These are phyloP conservation scores for Castanea sativa DNA, from an alignment of 306 rosid species.

Conservation along the genomic window DNA sequence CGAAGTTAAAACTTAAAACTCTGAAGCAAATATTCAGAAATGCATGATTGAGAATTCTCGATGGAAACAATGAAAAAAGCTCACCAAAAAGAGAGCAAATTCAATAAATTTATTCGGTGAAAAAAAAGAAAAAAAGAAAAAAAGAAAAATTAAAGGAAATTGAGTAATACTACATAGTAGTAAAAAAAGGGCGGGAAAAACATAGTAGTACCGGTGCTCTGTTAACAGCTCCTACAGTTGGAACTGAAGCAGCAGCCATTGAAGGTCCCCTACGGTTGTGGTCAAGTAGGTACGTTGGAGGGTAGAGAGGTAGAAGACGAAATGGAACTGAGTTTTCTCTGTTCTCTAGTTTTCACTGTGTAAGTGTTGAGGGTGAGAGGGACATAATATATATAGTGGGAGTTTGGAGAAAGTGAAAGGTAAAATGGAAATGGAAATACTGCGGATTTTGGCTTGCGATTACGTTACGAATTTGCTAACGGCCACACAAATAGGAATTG, in stretches of 20 bases:
- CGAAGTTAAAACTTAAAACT: background rate
- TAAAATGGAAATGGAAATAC: background rate
- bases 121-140: background rate
- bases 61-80: background rate
- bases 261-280: background rate
- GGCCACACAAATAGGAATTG: constrained; percentile 30
- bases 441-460: constrained; percentile 25
- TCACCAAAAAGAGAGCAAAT: background rate
- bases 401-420: constrained; percentile 1
- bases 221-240: constrained; percentile 53
- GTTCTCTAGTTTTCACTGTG: constrained; percentile 12
- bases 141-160: background rate
- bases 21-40: background rate
- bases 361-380: constrained; percentile 16
- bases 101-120: background rate
- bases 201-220: constrained; percentile 41
- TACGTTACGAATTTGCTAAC: constrained; percentile 25
- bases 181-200: constrained; percentile 16
- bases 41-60: background rate
- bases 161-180: background rate
- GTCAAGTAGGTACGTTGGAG: background rate
- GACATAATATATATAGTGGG: constrained; percentile 30
- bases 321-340: background rate
- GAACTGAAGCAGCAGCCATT: constrained; percentile 55
- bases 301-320: constrained; percentile 11